Percentiles rank a stretch among this genome's conserved stretches.
Conservation (phyloP, 345 rosid species). For the Eucalyptus guilfoylei region DNA sequence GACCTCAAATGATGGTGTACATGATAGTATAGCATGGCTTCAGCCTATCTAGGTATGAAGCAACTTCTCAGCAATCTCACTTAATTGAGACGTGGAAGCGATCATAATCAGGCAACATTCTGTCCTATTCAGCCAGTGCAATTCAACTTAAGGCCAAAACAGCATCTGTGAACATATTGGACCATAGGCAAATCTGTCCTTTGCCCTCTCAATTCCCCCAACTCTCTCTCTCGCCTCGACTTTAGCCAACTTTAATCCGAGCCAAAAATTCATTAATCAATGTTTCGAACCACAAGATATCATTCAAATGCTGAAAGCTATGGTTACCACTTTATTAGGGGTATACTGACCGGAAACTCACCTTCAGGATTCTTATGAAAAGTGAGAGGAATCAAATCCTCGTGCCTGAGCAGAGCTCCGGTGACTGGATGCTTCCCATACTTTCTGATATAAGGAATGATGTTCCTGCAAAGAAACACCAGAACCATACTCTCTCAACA, state of each 20-base stretch:
- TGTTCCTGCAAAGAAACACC: constrained; percentile 34
- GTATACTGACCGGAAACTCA: neutral
- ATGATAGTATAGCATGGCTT: too few species aligned
- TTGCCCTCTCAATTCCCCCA: neutral
- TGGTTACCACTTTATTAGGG: neutral
- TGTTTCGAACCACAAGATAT: neutral
- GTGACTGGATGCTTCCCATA: constrained; percentile 85
- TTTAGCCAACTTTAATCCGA: neutral
- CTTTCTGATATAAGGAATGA: constrained; percentile 76
- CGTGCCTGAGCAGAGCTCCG: constrained; percentile 59
- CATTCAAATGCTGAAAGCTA: neutral
- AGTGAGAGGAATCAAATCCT: constrained; percentile 60
- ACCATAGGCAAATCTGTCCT: neutral
- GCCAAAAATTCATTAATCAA: neutral
- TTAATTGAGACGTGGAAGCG: neutral
- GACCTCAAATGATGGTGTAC: neutral
- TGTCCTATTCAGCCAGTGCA: neutral
- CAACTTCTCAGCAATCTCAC: neutral
- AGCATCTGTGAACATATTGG: neutral
- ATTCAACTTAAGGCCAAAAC: neutral
- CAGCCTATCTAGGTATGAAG: neutral
- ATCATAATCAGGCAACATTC: neutral
- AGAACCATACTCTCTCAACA: neutral
- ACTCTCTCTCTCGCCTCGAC: neutral
- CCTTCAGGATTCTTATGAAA: constrained; percentile 91